Base-by-base conservation (phyloP, 2,329 filamentous ascomycete genomes). In the Lecanicillium sp. region DNA sequence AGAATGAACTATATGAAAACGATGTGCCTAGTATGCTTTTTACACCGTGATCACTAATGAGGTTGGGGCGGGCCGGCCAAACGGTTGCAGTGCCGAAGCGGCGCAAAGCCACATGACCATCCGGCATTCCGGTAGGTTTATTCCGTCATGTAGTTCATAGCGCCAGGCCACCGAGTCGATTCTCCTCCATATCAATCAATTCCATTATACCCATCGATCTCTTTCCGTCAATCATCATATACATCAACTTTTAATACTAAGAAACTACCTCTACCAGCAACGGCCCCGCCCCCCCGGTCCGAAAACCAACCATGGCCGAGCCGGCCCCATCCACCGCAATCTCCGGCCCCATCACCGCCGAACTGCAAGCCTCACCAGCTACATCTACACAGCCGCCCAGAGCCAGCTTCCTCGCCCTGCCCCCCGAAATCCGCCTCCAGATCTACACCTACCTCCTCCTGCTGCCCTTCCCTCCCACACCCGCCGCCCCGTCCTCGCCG, bases 341-440 rank as follows among this genome's bases (percentile, higher is more conserved):
- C 19, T 7, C 9, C 19, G 5, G 14, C 12, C 27, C 20, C 17
- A 30, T 32, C 39, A 26, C 29, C 41, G n/a, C n/a, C n/a, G n/a
- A n/a, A n/a, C n/a, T n/a, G n/a, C n/a, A n/a, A n/a, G n/a, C n/a
- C n/a, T n/a, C n/a, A n/a, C n/a, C n/a, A n/a, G n/a, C n/a, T n/a
- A n/a, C n/a, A n/a, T n/a, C n/a, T n/a, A n/a, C n/a, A 17, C 20
- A 21, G 3, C n/a, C 10, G 24, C 29, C 0, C 17, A 19, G 11
- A 17, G 6, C 19, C 14, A 30, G 33, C 36, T 59, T 74, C 52
- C 62, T 74, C 32, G 60, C 61, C 44, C 63, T 75, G 20, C 70
- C 71, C 27, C 54, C 67, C 40, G 72, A 75, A 56, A 62, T 75
- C 55, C 71, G 72, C 32, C 65, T 72, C 49, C 64, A 73, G 47